Evolutionary conservation across 306 rosid species (phyloP), one percentile per base, ranked within the genome.

Genomic region (Fragaria nilgerrensis): DNA sequence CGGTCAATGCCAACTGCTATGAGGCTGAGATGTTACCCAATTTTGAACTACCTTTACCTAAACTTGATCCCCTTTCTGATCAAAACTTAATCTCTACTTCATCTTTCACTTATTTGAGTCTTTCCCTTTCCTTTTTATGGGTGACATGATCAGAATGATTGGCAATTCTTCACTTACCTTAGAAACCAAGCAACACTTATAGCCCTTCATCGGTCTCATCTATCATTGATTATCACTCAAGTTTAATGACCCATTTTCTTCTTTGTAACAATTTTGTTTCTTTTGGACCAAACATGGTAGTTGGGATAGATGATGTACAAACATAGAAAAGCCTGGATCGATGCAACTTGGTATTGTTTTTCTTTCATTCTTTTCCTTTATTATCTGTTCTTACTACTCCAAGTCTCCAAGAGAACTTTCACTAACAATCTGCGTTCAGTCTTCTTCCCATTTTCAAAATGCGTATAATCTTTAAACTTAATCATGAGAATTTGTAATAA

Each of bases 181-280:
- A 50, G 80, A 92, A 87, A 93, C 80, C 81, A 92, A 89, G 92
- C 85, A 44, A 90, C 58, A 88, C 61, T 17, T 50, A 83, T 80
- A 58, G 23, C 63, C 59, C 48, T 36, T 62, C 29, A 74, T 32
- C 48, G 73, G 49, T 81, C 74, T 81, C 74, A 76, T 81, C 29
- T n/a, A 47, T 59, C 29, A 20, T 14, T 41, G 22, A 20, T 14
- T 41, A 39, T 67, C 50, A 70, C 34, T 27, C 66, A 63, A 79
- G 86, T 25, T 25, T 59, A 84, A 79, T 87, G 72, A 39, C 75
- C 45, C 47, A 12, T 32, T 32, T 68, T 72, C 77, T 56, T 77
- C 83, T 77, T 5, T 66, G 11, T 56, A 74, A 74, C 27, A 50
- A 4, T 23, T 44, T 19, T 22, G 52, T 69, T 55, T 29, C 39